These are phyloP conservation scores for Sphaerostilbella broomeana DNA, from an alignment of 2,329 filamentous ascomycete species.

Conservation along the genomic window DNA sequence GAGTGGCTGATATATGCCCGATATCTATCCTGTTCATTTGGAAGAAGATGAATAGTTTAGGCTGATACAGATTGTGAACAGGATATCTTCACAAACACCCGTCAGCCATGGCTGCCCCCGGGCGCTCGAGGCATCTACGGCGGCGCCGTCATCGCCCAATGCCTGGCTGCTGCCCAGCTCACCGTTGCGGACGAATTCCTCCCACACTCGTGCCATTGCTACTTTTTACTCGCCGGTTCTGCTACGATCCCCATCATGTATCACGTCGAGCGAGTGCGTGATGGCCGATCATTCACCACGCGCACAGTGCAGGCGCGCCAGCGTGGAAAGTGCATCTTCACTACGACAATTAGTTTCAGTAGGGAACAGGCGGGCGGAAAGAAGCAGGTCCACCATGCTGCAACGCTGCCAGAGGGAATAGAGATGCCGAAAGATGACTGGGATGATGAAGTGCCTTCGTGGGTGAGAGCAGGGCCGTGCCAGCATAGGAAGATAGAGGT, in stretches of 20 bases:
- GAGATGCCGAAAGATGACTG: constrained; percentile 31
- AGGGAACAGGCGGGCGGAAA: constrained; percentile 51
- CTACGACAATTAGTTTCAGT: constrained; percentile 86
- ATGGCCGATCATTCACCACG: constrained; percentile 83
- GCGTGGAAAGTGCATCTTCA: constrained; percentile 84
- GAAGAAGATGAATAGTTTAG: neutral
- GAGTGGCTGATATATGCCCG: constrained; percentile 27
- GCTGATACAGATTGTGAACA: constrained; percentile 26
- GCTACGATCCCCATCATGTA: constrained; percentile 81
- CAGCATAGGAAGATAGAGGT: constrained; percentile 39
- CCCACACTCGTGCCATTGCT: constrained; percentile 97
- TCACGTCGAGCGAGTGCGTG: constrained; percentile 88
- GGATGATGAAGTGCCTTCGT: constrained; percentile 42
- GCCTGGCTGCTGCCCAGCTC: constrained; percentile 76
- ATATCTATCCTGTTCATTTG: neutral
- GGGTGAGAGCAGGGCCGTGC: constrained; percentile 45
- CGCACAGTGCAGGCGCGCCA: constrained; percentile 94
- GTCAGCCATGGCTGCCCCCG: constrained; percentile 84
- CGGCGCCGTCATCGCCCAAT: constrained; percentile 88
- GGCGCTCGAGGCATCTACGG: constrained; percentile 92
- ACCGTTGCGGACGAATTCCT: constrained; percentile 77
- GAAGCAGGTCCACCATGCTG: constrained; percentile 56
- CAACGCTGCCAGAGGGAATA: constrained; percentile 46
- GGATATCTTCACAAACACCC: constrained; percentile 94
- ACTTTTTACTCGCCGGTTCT: constrained; percentile 90